Evolutionary conservation across 176 grass and related monocot species (phyloP), one percentile per base, ranked within the genome.

Genomic region (Tuctoria greenei): DNA sequence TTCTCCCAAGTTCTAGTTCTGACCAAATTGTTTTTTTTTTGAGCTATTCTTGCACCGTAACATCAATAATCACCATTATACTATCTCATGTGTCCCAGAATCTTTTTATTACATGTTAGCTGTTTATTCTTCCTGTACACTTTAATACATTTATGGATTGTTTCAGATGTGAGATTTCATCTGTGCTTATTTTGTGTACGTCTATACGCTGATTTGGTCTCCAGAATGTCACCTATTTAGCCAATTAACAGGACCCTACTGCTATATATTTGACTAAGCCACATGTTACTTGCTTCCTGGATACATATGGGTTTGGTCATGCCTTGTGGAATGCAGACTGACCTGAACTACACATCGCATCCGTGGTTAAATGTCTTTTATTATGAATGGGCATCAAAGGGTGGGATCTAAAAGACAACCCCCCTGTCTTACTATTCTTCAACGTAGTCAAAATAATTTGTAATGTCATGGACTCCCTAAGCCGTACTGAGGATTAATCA

Each of bases 311-410:
- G 58, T 71, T 71, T 18, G 9, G 21, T 50, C 14, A 16, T 80
- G 54, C 34, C 56, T 59, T 45, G 27, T 25, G 31, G 6, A 31
- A 3, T 17, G 43, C 49, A 80, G 65, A 27, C 0, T 71, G 47
- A 39, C 0, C 4, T n/a, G 5, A 21, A 52, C 66, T 43, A 21
- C 43, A 50, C 25, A 60, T 7, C 50, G 17, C 16, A 63, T 49
- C 13, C 10, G 3, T 54, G 20, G 8, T 16, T 12, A 10, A 50
- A 50, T 35, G 13, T 26, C 41, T 26, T 66, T 79, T 44, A 66
- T 25, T 6, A 1, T 77, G 61, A 64, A 63, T 36, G 20, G 35
- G 23, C 14, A 42, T 87, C 59, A 59, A 72, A 41, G 63, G 66
- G 0, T 35, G 61, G 26, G 25, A 27, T 25, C 60, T 66, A 47